These are phyloP conservation scores for Penicillium coffeae DNA, from an alignment of 495 filamentous ascomycete species.

Conservation along the genomic window DNA sequence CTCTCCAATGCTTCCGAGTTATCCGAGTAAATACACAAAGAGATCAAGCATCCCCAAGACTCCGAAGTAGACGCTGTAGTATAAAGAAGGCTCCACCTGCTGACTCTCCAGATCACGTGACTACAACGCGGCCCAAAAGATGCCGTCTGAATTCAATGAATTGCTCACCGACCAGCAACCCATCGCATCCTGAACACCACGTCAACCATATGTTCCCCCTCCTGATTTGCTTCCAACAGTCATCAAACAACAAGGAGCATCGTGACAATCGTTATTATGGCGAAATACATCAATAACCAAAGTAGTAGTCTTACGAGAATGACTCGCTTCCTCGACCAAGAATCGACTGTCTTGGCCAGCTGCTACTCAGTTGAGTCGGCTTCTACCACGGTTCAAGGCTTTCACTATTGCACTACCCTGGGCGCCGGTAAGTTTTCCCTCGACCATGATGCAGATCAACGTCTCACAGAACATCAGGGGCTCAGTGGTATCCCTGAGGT, in stretches of 20 bases:
- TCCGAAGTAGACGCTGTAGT: neutral
- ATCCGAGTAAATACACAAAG: neutral
- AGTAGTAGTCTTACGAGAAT: conserved; percentile 69
- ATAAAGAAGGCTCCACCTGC: neutral
- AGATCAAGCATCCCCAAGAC: neutral
- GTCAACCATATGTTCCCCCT: conserved; percentile 3
- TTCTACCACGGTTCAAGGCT: conserved; percentile 63
- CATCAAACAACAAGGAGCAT: conserved; percentile 6
- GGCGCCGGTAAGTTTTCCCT: conserved; percentile 56
- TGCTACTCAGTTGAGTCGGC: conserved; percentile 66
- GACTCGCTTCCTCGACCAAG: conserved; percentile 46
- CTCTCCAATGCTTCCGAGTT: neutral
- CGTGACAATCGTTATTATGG: conserved; percentile 27
- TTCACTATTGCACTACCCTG: conserved; percentile 92
- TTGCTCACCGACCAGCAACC: no score
- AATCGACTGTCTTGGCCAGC: conserved; percentile 71
- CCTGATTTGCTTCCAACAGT: conserved; percentile 2
- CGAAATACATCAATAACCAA: conserved; percentile 61
- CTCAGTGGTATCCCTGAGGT: conserved; percentile 98
- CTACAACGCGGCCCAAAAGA: neutral
- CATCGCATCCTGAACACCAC: neutral
- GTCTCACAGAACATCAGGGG: conserved; percentile 50
- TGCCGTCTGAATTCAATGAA: no score
- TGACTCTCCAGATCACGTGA: conserved; percentile 2
- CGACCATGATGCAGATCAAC: neutral